phyloP scores from a whole-genome alignment of 1,139 yeast species.

The Spencermartinsiella ligniputridi region DNA sequence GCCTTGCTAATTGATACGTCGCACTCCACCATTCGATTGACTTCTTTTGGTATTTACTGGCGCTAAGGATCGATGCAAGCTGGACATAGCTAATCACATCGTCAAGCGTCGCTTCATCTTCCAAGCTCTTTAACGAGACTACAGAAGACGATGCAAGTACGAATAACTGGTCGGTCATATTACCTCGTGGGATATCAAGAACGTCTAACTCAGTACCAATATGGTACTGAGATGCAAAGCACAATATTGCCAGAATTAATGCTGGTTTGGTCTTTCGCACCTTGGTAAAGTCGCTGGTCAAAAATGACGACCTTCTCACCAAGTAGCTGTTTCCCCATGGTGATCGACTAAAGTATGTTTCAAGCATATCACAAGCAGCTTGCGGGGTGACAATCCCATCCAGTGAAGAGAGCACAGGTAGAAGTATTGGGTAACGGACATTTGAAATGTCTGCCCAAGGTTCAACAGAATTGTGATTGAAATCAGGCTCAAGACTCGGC shows the following conservation, averaged over 20 bases:
- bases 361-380: slow-evolving; percentile 4
- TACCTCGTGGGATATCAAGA: slow-evolving; percentile 3
- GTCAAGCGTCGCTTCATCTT: slow-evolving; percentile 3
- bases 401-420: slow-evolving; percentile 3
- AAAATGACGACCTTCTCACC: slow-evolving; percentile 2
- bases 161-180: slow-evolving; percentile 4
- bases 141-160: slow-evolving; percentile 3
- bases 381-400: slow-evolving; percentile 2
- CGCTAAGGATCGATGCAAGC: slow-evolving; percentile 4
- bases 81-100: slow-evolving; percentile 3
- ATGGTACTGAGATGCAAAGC: slow-evolving; percentile 5
- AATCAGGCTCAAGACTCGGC: background rate
- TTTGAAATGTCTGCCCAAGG: slow-evolving; percentile 3
- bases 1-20: slow-evolving; percentile 32
- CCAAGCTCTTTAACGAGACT: slow-evolving; percentile 2
- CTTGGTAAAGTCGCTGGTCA: background rate
- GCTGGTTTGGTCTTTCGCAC: slow-evolving; percentile 3
- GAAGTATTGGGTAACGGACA: slow-evolving; percentile 3
- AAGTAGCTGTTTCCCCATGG: slow-evolving; percentile 3
- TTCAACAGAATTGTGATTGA: background rate
- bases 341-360: slow-evolving; percentile 2
- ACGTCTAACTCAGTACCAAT: slow-evolving; percentile 1
- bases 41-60: slow-evolving; percentile 3
- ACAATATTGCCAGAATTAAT: slow-evolving; percentile 1
- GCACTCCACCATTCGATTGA: slow-evolving; percentile 34